Evolutionary conservation across 169 alveolate species (phyloP).

Genomic region (Perkinsus chesapeaki): DNA sequence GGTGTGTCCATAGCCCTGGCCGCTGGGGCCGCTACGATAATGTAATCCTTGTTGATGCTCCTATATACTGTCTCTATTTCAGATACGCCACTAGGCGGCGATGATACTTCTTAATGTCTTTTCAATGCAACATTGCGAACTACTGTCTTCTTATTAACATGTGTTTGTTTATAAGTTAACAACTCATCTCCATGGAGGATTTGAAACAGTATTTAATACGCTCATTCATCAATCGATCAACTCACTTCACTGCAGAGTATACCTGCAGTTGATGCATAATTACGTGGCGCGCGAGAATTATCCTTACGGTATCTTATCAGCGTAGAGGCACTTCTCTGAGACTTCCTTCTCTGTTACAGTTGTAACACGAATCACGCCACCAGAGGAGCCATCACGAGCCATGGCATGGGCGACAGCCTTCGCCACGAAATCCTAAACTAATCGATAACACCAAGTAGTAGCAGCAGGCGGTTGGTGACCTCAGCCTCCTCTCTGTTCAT

Average conservation of each 20-base stretch:
- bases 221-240: not conserved
- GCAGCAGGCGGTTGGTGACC: not conserved
- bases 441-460: slow-evolving; percentile 34
- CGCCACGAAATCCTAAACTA: slow-evolving; percentile 33
- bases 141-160: not conserved
- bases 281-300: not conserved
- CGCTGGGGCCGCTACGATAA: not conserved
- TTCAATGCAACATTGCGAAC: not conserved
- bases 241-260: not conserved
- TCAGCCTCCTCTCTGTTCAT: slow-evolving; percentile 23
- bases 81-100: not conserved
- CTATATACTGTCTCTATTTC: not conserved
- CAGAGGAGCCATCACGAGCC: slow-evolving; percentile 47
- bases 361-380: slow-evolving; percentile 39
- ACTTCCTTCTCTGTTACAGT: not conserved
- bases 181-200: not conserved
- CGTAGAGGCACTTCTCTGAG: not conserved
- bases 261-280: not conserved
- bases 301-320: not conserved
- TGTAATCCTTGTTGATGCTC: not conserved
- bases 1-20: not conserved
- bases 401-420: slow-evolving; percentile 38
- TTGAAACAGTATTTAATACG: not conserved
- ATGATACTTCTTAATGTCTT: not conserved
- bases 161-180: not conserved